These are phyloP conservation scores for Calonectria pseudoturangicola DNA, from an alignment of 2,329 filamentous ascomycete genomes.

Conservation along the genomic window DNA sequence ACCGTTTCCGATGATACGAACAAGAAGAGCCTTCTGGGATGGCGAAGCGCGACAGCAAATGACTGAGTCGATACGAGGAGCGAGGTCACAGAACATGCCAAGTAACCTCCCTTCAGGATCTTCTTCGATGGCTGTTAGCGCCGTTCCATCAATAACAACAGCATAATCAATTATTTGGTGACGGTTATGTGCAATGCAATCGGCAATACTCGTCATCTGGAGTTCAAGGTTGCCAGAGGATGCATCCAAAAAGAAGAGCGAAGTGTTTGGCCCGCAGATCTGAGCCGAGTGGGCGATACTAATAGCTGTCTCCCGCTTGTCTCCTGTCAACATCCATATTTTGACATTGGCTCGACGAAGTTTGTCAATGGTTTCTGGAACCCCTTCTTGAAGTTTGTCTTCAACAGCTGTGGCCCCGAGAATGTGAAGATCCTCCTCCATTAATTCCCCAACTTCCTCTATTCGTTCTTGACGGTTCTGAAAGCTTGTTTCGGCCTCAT, in stretches of 20 bases:
- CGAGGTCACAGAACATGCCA: conserved; percentile 84
- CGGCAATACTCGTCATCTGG: conserved; percentile 76
- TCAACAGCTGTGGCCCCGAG: conserved; percentile 92
- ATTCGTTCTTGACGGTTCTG: conserved; percentile 84
- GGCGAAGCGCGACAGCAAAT: conserved; percentile 95
- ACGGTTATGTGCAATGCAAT: conserved; percentile 76
- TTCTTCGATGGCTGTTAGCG: conserved; percentile 81
- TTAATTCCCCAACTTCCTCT: conserved; percentile 84
- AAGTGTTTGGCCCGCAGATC: conserved; percentile 83
- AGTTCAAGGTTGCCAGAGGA: conserved; percentile 77
- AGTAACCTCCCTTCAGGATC: conserved; percentile 63
- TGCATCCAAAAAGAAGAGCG: conserved; percentile 84
- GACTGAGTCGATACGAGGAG: conserved; percentile 89
- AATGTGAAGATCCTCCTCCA: conserved; percentile 86
- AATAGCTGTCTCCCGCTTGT: conserved; percentile 91
- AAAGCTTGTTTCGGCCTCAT: conserved; percentile 86
- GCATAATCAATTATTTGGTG: conserved; percentile 68
- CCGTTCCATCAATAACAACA: conserved; percentile 90
- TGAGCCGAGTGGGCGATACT: conserved; percentile 87
- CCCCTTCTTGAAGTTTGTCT: conserved; percentile 90
- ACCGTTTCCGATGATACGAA: conserved; percentile 84
- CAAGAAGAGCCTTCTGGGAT: conserved; percentile 90
- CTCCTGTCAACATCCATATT: conserved; percentile 94
- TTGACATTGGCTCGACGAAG: conserved; percentile 89
- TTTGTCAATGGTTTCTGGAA: conserved; percentile 90